Evolutionary conservation across 78 protist species (phyloP).

Genomic region (Dictyostelium intermedium): DNA sequence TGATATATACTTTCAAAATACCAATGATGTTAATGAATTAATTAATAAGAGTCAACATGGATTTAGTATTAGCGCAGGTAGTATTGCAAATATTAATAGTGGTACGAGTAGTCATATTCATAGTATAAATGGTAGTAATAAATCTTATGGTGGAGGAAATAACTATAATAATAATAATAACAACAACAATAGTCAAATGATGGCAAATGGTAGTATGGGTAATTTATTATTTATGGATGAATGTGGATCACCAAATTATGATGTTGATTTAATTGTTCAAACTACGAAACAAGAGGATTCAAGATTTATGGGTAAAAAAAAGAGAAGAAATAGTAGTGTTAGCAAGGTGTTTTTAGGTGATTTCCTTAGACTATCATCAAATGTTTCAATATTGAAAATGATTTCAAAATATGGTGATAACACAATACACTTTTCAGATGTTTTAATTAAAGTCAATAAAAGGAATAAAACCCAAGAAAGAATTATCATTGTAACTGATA

Average conservation of each 20-base stretch:
- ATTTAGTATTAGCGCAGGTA: not conserved
- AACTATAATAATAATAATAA: not conserved
- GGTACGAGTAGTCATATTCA: not conserved
- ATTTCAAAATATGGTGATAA: slow-evolving; percentile 84
- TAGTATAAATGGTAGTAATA: not conserved
- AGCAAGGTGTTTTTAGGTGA: slow-evolving; percentile 86
- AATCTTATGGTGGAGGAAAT: not conserved
- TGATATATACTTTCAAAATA: slow-evolving; percentile 37
- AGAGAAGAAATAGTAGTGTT: slow-evolving; percentile 81
- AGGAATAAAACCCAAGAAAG: slow-evolving; percentile 91
- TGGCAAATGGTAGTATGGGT: not conserved
- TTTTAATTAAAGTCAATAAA: slow-evolving; percentile 89
- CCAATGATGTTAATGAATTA: slow-evolving; percentile 2
- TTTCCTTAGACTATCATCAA: slow-evolving; percentile 37
- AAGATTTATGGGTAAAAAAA: slow-evolving; percentile 84
- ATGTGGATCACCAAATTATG: slow-evolving; percentile 23
- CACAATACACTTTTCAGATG: slow-evolving; percentile 84
- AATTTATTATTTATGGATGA: not conserved
- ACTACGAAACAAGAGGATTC: slow-evolving; percentile 72
- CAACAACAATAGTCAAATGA: not conserved
- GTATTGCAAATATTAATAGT: slow-evolving; percentile 4
- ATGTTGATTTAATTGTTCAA: slow-evolving; percentile 57
- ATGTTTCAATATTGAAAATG: slow-evolving; percentile 58
- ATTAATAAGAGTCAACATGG: not conserved
- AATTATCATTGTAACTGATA: slow-evolving; percentile 83